Percentiles rank a stretch among this genome's conserved stretches.
phyloP scores from a whole-genome alignment of 441 rosid species.

The Populus tomentosa region DNA sequence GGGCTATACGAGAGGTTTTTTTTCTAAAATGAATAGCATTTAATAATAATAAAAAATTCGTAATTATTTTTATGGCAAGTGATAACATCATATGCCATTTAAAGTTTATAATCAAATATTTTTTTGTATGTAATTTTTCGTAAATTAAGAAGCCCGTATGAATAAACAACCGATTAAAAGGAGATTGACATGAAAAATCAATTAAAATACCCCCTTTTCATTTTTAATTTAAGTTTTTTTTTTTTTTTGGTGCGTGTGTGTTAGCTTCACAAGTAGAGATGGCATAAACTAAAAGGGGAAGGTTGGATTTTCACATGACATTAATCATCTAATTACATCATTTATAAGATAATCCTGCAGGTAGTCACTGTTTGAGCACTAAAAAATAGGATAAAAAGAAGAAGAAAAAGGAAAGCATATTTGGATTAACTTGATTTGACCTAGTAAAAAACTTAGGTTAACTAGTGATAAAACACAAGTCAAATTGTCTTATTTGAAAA shows the following conservation, averaged over 20 bases:
- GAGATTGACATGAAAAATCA: no score
- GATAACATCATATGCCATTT: background rate
- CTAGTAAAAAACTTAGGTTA: fast-evolving
- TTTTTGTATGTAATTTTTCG: background rate
- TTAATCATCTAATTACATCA: background rate
- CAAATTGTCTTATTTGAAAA: no score
- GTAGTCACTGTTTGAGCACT: background rate
- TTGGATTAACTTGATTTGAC: no score
- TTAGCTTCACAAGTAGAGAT: background rate
- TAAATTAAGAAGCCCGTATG: background rate
- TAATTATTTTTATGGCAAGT: background rate
- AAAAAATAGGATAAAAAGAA: no score
- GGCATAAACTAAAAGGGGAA: background rate
- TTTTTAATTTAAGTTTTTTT: no score
- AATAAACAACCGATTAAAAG: background rate
- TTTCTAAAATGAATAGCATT: background rate
- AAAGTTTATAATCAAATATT: no score
- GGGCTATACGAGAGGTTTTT: background rate
- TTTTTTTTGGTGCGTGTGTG: background rate
- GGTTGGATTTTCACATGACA: background rate
- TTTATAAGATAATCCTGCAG: background rate
- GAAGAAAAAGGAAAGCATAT: no score
- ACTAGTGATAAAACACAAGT: no score
- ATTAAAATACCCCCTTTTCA: background rate
- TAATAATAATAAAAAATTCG: no score